Percentiles rank a stretch among this genome's conserved stretches.
Evolutionary conservation across 2,329 filamentous ascomycete species (phyloP).

Genomic region (Sporothrix phasma): DNA sequence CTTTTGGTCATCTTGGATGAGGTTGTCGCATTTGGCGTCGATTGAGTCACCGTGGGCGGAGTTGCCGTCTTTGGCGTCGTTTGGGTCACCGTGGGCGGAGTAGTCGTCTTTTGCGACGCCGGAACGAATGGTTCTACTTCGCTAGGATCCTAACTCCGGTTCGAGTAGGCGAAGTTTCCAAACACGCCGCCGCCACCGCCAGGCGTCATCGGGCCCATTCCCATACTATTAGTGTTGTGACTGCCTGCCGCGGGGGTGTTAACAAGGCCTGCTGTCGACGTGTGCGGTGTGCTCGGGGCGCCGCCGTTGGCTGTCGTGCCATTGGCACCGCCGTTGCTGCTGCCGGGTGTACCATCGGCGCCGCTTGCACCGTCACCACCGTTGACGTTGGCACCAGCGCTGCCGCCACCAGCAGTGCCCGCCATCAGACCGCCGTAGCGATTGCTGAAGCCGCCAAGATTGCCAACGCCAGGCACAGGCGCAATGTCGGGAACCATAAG

Average conservation of each 20-base stretch:
- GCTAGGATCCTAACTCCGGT: conserved; percentile 12
- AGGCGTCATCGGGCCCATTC: conserved; percentile 66
- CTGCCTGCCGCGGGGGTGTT: conserved; percentile 60
- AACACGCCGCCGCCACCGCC: conserved; percentile 66
- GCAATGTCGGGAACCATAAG: conserved; percentile 62
- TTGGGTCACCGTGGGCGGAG: neutral
- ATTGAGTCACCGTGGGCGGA: no score
- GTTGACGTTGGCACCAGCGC: neutral
- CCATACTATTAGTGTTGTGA: conserved; percentile 46
- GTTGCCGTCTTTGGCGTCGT: no score
- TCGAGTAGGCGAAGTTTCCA: conserved; percentile 55
- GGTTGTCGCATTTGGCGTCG: no score
- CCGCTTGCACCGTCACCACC: neutral
- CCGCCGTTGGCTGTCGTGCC: conserved; percentile 27
- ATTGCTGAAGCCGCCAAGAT: conserved; percentile 20
- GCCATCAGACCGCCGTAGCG: neutral
- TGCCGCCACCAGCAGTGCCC: neutral
- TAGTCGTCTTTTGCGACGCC: neutral
- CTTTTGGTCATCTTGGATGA: no score
- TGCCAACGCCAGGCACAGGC: conserved; percentile 24
- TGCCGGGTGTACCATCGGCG: conserved; percentile 26
- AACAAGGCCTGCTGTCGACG: conserved; percentile 39
- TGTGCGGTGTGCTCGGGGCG: conserved; percentile 51
- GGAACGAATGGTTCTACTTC: neutral
- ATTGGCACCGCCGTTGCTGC: conserved; percentile 33